These are phyloP conservation scores for Tulasnella calospora DNA, from an alignment of 768 basidiomycete genomes.

Conservation along the genomic window DNA sequence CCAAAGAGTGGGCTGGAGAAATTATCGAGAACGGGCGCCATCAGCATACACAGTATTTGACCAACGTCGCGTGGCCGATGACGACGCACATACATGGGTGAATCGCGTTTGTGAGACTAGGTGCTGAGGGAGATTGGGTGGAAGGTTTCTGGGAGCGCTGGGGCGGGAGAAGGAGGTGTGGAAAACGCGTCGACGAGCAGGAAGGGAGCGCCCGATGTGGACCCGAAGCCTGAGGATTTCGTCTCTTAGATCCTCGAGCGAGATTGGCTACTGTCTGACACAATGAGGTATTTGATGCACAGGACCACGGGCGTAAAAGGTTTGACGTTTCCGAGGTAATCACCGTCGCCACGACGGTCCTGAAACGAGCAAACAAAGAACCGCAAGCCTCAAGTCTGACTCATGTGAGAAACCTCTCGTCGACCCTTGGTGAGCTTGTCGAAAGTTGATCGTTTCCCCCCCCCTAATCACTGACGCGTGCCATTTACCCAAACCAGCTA, in stretches of 20 bases:
- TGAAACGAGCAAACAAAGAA: too few relatives aligned
- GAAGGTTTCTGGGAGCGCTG: neutral
- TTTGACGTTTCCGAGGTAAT: too few relatives aligned
- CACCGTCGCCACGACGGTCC: too few relatives aligned
- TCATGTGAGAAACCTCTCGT: too few relatives aligned
- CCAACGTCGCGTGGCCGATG: neutral
- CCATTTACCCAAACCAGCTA: too few relatives aligned
- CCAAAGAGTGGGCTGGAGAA: neutral
- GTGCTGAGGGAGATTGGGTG: neutral
- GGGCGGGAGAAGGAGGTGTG: neutral
- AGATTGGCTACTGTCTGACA: too few relatives aligned
- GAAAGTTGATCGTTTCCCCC: too few relatives aligned
- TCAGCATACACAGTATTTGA: neutral
- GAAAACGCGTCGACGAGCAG: constrained; percentile 7
- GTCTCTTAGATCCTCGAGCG: too few relatives aligned
- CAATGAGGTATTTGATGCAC: neutral
- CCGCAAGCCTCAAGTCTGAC: too few relatives aligned
- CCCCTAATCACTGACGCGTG: too few relatives aligned
- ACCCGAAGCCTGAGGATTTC: constrained; percentile 12
- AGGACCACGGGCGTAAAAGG: neutral
- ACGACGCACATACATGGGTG: neutral
- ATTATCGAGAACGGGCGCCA: neutral
- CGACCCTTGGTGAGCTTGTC: too few relatives aligned
- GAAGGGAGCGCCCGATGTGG: constrained; percentile 24
- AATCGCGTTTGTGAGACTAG: neutral